A percentile compares a stretch with the other conserved stretches of the same genome.
phyloP scores from a whole-genome alignment of 805 yeast species.

The Hemisphaericaspora nanyangensis region DNA sequence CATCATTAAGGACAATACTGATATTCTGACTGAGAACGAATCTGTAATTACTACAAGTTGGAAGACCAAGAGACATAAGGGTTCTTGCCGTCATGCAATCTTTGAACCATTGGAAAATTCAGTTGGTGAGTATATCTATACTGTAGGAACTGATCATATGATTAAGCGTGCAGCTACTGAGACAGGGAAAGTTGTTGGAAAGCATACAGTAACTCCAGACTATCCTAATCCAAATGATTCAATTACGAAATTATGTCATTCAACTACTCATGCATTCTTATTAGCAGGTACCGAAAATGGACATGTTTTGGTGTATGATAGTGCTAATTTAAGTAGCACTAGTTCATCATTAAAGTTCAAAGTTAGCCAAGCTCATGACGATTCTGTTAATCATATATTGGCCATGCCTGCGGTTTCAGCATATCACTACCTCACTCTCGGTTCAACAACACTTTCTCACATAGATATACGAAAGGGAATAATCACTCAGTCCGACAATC shows the following conservation, averaged over 20 bases:
- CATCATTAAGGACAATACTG: slow-evolving; percentile 24
- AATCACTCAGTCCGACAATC: slow-evolving; percentile 72
- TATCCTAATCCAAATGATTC: slow-evolving; percentile 24
- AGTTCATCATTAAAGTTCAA: slow-evolving; percentile 38
- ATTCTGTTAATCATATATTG: slow-evolving; percentile 70
- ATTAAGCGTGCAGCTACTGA: slow-evolving; percentile 68
- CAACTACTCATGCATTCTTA: slow-evolving; percentile 46
- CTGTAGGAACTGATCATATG: slow-evolving; percentile 78
- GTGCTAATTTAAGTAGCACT: slow-evolving; percentile 49
- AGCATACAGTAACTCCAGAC: slow-evolving; percentile 29
- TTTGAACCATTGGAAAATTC: slow-evolving; percentile 51
- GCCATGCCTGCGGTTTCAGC: slow-evolving; percentile 68
- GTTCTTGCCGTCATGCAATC: slow-evolving; percentile 71
- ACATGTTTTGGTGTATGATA: slow-evolving; percentile 57
- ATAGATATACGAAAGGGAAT: slow-evolving; percentile 76
- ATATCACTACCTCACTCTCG: slow-evolving; percentile 75
- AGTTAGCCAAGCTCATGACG: slow-evolving; percentile 62
- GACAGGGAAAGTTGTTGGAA: slow-evolving; percentile 73
- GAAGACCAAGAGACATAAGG: slow-evolving; percentile 90
- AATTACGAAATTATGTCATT: slow-evolving; percentile 42
- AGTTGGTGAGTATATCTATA: slow-evolving; percentile 51
- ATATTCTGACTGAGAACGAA: slow-evolving; percentile 16
- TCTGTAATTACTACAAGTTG: slow-evolving; percentile 44
- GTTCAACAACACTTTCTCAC: slow-evolving; percentile 76
- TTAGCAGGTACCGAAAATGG: slow-evolving; percentile 71